phyloP scores from a whole-genome alignment of 306 rosid species.

The Prunus mongolica region DNA sequence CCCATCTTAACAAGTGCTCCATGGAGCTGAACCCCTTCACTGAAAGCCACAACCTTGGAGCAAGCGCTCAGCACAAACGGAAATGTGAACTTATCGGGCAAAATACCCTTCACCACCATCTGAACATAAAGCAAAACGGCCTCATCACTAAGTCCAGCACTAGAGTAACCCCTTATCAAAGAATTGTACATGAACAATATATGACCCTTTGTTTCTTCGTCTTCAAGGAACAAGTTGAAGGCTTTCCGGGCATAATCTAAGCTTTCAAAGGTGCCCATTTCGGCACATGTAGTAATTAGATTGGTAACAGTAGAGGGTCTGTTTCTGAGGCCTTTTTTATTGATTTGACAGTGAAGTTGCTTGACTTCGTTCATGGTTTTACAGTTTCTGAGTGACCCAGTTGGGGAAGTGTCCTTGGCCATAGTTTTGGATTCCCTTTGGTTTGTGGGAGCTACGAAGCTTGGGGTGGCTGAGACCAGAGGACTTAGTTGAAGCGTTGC shows the following conservation, averaged over 20 bases:
- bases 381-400: conserved; percentile 34
- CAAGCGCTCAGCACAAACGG: conserved; percentile 63
- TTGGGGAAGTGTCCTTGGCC: conserved; percentile 14
- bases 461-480: conserved; percentile 27
- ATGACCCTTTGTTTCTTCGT: neutral
- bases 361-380: conserved; percentile 54
- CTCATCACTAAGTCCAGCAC: conserved; percentile 46
- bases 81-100: conserved; percentile 69
- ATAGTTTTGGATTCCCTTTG: conserved; percentile 30
- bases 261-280: conserved; percentile 57
- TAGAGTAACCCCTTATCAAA: conserved; percentile 61
- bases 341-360: conserved; percentile 52
- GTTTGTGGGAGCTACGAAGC: conserved; percentile 24
- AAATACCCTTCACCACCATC: conserved; percentile 42
- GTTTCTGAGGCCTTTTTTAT: conserved; percentile 48
- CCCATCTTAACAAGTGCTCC: conserved; percentile 58
- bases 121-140: conserved; percentile 48
- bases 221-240: conserved; percentile 35
- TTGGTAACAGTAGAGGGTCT: conserved; percentile 32
- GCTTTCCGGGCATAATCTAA: conserved; percentile 43
- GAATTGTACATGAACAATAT: conserved; percentile 49
- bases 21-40: conserved; percentile 65
- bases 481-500: conserved; percentile 30
- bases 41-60: conserved; percentile 46
- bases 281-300: conserved; percentile 41